A percentile compares a stretch with the other conserved stretches of the same genome.
phyloP scores from a whole-genome alignment of 805 yeast species.

The Isabelozyma heimii region DNA sequence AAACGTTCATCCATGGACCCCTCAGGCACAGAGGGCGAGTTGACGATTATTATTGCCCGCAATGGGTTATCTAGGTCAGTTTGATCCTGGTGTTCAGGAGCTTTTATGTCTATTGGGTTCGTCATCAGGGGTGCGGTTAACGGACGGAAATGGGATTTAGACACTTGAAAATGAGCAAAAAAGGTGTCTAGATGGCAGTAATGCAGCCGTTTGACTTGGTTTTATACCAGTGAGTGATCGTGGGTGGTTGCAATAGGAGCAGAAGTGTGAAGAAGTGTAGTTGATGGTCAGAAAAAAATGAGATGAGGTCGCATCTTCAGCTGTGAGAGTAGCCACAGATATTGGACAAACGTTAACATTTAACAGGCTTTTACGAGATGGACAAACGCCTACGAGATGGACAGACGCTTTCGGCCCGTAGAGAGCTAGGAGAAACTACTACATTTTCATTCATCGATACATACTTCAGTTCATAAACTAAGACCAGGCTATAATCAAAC shows the following conservation, averaged over 20 bases:
- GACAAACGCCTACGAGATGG: too few relatives aligned
- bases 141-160: not conserved
- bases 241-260: not conserved
- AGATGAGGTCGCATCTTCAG: not conserved
- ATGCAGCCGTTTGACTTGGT: not conserved
- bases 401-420: too few relatives aligned
- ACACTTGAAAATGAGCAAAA: not conserved
- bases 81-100: slow-evolving; percentile 7
- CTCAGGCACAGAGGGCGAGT: slow-evolving; percentile 31
- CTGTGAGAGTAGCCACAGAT: too few relatives aligned
- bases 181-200: not conserved
- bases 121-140: slow-evolving; percentile 1
- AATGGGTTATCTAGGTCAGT: slow-evolving; percentile 47
- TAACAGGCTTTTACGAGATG: too few relatives aligned
- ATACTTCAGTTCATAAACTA: too few relatives aligned
- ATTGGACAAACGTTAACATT: too few relatives aligned
- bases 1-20: slow-evolving; percentile 50
- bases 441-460: too few relatives aligned
- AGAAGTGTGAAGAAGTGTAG: not conserved
- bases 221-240: not conserved
- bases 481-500: too few relatives aligned
- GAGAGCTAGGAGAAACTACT: too few relatives aligned
- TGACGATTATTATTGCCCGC: slow-evolving; percentile 42
- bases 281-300: not conserved
- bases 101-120: slow-evolving; percentile 4